Base-by-base conservation (phyloP, 2,329 filamentous ascomycete genomes). In the Pseudogymnoascus destructans region DNA sequence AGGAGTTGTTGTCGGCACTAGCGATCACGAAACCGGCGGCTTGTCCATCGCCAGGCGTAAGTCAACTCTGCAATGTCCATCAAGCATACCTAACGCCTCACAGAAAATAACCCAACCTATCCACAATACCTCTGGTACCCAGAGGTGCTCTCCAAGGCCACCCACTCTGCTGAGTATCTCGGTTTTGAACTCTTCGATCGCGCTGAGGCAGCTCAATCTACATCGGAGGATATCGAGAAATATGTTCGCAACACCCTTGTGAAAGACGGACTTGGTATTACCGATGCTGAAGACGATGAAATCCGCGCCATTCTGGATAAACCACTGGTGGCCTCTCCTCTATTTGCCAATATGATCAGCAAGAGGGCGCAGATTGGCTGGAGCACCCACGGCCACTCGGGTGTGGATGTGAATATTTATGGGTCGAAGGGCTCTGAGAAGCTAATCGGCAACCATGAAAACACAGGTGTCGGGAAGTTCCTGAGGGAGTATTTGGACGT, bases 401-500 rank as follows among this genome's bases (percentile, higher is more conserved):
- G 86, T 57, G 90, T 93, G 6, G 93, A 98, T 69, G 93, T 98
- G 55, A 98, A 98, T 71, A 89, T 98, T 64, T 98, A 97, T 73
- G 86, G 87, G 57, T 91, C 87, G 0, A 77, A 78, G 49, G 84
- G 87, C 3, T 77, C 80, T 0, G 77, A 80, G 35, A 80, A 80
- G 42, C 75, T 78, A 11, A 76, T 95, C 5, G 92, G 92, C 6
- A 97, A 97, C 70, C 85, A 95, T 58, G 93, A 98, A 75, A 98
- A 98, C 69, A 97, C 85, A 0, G 90, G 97, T 23, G 79, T 98
- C 0, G 93, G 93, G 32, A 75, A 79, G 46, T 98, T 96, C 70
- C 73, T 98, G 59, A 76, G 82, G 6, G 74, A 82, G 7, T 98
- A 93, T 67, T 79, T 98, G 0, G 80, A 80, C 55, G 81, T 97